Evolutionary conservation across 176 grass and related monocot species (phyloP).

Genomic region (Pontederia paniculata): DNA sequence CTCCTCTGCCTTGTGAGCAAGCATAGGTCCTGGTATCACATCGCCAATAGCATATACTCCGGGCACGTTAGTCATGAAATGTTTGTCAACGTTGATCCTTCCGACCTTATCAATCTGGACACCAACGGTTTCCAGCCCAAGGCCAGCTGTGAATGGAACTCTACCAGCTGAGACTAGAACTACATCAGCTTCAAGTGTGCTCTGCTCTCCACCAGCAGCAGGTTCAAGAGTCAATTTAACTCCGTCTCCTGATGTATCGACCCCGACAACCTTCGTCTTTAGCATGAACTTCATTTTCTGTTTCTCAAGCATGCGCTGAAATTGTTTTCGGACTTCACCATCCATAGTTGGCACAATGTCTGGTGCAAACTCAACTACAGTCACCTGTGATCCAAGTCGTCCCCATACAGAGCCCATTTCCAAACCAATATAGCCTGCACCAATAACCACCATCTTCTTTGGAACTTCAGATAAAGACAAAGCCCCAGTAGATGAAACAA

Average conservation of each 20-base stretch:
- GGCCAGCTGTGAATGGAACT: constrained; percentile 54
- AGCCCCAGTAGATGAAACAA: constrained; percentile 96
- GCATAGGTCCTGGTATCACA: constrained; percentile 92
- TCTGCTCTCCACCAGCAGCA: constrained; percentile 79
- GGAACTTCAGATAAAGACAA: constrained; percentile 63
- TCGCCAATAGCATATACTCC: constrained; percentile 95
- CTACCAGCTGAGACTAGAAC: constrained; percentile 89
- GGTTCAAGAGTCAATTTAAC: constrained; percentile 80
- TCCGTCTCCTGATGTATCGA: constrained; percentile 71
- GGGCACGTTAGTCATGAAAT: constrained; percentile 79
- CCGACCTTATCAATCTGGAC: constrained; percentile 77
- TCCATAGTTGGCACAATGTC: constrained; percentile 98
- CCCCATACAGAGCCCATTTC: constrained; percentile 99
- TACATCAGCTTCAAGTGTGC: constrained; percentile 71
- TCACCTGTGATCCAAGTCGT: constrained; percentile 83
- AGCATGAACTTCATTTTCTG: constrained; percentile 99
- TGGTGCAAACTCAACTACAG: constrained; percentile 88
- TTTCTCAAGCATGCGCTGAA: constrained; percentile 95
- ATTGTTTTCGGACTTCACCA: constrained; percentile 86
- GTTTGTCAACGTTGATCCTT: constrained; percentile 73
- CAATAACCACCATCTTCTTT: constrained; percentile 92
- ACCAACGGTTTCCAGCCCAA: constrained; percentile 67
- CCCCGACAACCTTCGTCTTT: constrained; percentile 84
- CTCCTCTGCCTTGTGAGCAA: constrained; percentile 99
- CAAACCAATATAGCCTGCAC: constrained; percentile 92